phyloP scores from a whole-genome alignment of 768 basidiomycete species.

The Glaciozyma martinii region DNA sequence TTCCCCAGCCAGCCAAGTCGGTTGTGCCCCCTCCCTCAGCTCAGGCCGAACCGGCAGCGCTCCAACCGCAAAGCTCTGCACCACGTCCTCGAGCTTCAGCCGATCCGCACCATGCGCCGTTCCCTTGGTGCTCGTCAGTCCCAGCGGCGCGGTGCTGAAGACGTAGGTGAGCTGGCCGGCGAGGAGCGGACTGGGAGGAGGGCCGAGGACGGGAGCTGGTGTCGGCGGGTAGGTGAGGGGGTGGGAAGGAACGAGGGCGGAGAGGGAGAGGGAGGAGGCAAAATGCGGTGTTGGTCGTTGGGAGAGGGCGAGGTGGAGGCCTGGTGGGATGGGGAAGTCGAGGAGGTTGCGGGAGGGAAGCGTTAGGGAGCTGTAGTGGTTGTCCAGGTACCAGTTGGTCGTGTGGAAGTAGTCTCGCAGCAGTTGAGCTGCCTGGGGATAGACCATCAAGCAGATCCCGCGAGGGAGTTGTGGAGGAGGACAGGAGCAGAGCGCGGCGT shows the following conservation, averaged over 20 bases:
- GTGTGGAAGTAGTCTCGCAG: constrained; percentile 78
- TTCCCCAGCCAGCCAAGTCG: constrained; percentile 62
- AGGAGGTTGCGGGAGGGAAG: constrained; percentile 81
- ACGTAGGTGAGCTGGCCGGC: constrained; percentile 90
- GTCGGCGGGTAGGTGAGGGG: constrained; percentile 5
- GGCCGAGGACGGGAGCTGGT: constrained; percentile 21
- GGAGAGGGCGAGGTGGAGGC: constrained; percentile 67
- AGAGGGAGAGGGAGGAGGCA: constrained; percentile 84
- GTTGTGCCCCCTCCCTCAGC: constrained; percentile 57
- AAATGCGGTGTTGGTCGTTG: constrained; percentile 84
- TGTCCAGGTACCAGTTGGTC: constrained; percentile 97
- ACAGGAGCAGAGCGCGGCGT: no score
- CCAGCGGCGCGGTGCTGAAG: constrained; percentile 76
- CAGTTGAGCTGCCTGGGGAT: constrained; percentile 36
- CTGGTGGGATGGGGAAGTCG: constrained; percentile 78
- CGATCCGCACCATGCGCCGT: constrained; percentile 55
- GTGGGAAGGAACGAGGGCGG: constrained; percentile 50
- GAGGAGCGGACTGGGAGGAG: constrained; percentile 52
- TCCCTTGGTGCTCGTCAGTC: constrained; percentile 36
- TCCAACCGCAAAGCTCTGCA: constrained; percentile 77
- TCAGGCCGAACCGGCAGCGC: constrained; percentile 72
- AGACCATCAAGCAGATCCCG: no score
- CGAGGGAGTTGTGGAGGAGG: no score
- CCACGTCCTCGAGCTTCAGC: constrained; percentile 76
- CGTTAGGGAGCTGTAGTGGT: constrained; percentile 80